Evolutionary conservation across 2,329 filamentous ascomycete species (phyloP).

Genomic region (Nothophaeocryptopus gaeumannii): DNA sequence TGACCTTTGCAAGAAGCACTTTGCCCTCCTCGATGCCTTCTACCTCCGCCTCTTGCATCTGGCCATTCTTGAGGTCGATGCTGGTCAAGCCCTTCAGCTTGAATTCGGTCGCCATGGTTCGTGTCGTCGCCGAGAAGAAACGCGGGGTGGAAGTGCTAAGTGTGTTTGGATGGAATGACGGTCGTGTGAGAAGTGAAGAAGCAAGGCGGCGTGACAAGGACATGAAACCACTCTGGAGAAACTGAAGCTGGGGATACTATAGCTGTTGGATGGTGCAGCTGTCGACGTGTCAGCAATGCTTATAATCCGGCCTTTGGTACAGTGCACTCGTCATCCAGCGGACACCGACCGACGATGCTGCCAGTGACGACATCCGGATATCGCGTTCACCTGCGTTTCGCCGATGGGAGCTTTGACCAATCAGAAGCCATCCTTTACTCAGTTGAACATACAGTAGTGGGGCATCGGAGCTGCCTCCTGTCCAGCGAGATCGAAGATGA

Average conservation of each 20-base stretch:
- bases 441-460: no score
- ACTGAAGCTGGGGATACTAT: neutral
- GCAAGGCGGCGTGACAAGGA: conserved; percentile 12
- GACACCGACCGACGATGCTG: no score
- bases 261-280: neutral
- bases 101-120: conserved; percentile 48
- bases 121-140: conserved; percentile 24
- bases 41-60: conserved; percentile 86
- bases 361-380: no score
- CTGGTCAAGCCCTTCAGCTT: conserved; percentile 73
- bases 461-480: no score
- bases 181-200: neutral
- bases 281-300: neutral
- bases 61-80: conserved; percentile 70
- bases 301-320: neutral
- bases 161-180: neutral
- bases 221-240: conserved; percentile 5
- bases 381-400: no score
- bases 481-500: no score
- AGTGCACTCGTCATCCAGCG: conserved; percentile 8
- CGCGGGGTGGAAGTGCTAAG: neutral
- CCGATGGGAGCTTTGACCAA: no score
- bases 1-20: conserved; percentile 77
- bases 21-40: conserved; percentile 85
- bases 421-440: no score